Base-by-base conservation (phyloP, 1,139 yeast genomes). In the Ogataea hybrid region DNA sequence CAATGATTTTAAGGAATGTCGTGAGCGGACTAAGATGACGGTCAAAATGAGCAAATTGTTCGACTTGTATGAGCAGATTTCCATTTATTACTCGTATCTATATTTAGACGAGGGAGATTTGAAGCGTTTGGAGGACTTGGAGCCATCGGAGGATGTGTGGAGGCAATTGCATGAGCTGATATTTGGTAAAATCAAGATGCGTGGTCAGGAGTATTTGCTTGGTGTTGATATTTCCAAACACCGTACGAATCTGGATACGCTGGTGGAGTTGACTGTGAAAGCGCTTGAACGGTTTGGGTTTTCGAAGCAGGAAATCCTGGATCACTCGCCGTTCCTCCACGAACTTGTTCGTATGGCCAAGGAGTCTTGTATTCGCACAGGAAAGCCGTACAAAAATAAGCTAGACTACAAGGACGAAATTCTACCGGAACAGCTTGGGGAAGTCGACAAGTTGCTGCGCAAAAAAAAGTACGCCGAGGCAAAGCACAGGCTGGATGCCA, bases 1-100 rank as follows among this genome's bases (percentile, higher is more conserved):
- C 59, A 84, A 85, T 54, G 95, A 84, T 43, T 72, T 69, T 50
- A 65, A 67, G 33, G 59, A 57, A 5, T 84, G 94, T 61, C 77
- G 79, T 23, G 61, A 57, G 20, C 54, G 68, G 25, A 71, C 84
- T 7, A 76, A 79, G 51, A 65, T 73, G 6, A 44, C 45, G 12
- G 43, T 53, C 6, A 61, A 59, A 29, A 32, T 61, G n/a, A 41
- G 35, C 16, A 50, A 45, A 10, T 32, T 58, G 15, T 39, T 57
- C 37, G 48, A 48, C 6, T 15, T 50, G 5, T 43, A 56, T 20
- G 52, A 53, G 11, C 50, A 56, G 14, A 41, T 59, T 4, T 53
- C 59, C 3, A 42, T 53, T 8, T 61, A 58, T 37, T 58, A 59
- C 35, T 60, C 64, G 2, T 56, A 51, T 30, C 49, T 62, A 4